Conservation (phyloP, 371 early-diverging fungal genomes). For the Chytridium lagenaria region DNA sequence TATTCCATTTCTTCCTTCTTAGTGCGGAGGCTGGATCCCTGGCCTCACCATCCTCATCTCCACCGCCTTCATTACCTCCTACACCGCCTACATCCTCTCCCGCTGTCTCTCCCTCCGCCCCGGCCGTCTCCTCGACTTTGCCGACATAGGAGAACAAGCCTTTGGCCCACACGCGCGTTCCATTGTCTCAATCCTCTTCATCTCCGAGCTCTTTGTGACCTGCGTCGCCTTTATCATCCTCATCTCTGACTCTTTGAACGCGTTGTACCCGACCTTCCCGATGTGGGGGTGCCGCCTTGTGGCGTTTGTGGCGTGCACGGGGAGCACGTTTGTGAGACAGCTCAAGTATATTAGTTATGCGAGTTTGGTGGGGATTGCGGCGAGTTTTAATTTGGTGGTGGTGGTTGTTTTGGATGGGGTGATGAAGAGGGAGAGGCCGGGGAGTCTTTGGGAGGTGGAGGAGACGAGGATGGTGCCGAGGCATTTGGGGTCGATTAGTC, state of each 20-base stretch:
- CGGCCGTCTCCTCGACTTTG: constrained; percentile 13
- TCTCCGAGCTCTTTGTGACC: constrained; percentile 68
- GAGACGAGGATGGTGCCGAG: constrained; percentile 47
- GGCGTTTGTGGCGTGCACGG: constrained; percentile 42
- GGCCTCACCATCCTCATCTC: constrained; percentile 61
- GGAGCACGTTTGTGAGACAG: constrained; percentile 31
- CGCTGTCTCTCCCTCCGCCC: constrained; percentile 25
- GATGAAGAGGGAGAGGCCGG: constrained; percentile 52
- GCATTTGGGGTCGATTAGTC: constrained; percentile 41
- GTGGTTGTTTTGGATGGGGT: constrained; percentile 50
- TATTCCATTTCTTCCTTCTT: neutral
- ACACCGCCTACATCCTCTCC: constrained; percentile 25
- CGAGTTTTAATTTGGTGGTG: constrained; percentile 41
- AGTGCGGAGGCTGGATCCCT: constrained; percentile 61
- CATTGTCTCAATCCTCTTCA: constrained; percentile 56
- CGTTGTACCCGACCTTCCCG: constrained; percentile 49
- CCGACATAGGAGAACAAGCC: constrained; percentile 67
- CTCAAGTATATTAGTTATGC: constrained; percentile 37
- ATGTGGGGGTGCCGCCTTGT: constrained; percentile 36
- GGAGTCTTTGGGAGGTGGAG: constrained; percentile 63
- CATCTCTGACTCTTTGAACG: constrained; percentile 57
- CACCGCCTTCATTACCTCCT: constrained; percentile 59
- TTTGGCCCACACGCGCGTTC: constrained; percentile 63
- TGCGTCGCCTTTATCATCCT: constrained; percentile 63
- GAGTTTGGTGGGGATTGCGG: constrained; percentile 48